A percentile compares a stretch with the other conserved stretches of the same genome.
phyloP scores from a whole-genome alignment of 2,329 filamentous ascomycete species.

The Verticillium longisporum region DNA sequence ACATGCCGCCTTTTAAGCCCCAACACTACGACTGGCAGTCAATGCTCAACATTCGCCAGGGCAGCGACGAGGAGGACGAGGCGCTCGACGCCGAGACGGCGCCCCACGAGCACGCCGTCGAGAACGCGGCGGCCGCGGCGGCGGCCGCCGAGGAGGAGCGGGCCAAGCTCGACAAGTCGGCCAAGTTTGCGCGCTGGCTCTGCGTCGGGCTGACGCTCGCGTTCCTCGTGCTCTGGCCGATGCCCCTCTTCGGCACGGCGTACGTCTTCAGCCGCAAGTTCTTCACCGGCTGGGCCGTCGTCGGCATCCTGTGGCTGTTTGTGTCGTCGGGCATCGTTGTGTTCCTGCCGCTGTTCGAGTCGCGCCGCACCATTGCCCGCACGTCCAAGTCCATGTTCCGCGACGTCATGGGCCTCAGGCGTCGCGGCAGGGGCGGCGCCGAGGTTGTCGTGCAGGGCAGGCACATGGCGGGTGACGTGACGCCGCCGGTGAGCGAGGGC shows the following conservation, averaged over 20 bases:
- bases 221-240: conserved; percentile 20
- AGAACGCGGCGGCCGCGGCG: neutral
- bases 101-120: conserved; percentile 25
- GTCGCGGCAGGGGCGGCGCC: neutral
- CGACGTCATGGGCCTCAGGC: conserved; percentile 4
- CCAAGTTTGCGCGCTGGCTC: conserved; percentile 32
- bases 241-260: conserved; percentile 19
- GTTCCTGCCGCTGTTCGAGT: conserved; percentile 10
- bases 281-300: conserved; percentile 68
- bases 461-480: neutral
- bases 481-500: conserved; percentile 4
- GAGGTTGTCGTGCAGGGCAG: conserved; percentile 4
- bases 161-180: conserved; percentile 37
- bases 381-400: conserved; percentile 9
- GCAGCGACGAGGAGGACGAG: conserved; percentile 65
- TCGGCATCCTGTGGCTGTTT: conserved; percentile 69
- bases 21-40: conserved; percentile 72
- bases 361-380: conserved; percentile 6
- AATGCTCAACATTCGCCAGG: conserved; percentile 66
- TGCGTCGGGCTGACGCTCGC: conserved; percentile 57
- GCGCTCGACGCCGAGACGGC: conserved; percentile 58
- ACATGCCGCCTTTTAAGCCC: conserved; percentile 29
- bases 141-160: conserved; percentile 23
- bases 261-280: conserved; percentile 36
- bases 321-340: conserved; percentile 10